Evolutionary conservation across 2,329 filamentous ascomycete genomes (phyloP).

Genomic region (Clarireedia monteithiana): DNA sequence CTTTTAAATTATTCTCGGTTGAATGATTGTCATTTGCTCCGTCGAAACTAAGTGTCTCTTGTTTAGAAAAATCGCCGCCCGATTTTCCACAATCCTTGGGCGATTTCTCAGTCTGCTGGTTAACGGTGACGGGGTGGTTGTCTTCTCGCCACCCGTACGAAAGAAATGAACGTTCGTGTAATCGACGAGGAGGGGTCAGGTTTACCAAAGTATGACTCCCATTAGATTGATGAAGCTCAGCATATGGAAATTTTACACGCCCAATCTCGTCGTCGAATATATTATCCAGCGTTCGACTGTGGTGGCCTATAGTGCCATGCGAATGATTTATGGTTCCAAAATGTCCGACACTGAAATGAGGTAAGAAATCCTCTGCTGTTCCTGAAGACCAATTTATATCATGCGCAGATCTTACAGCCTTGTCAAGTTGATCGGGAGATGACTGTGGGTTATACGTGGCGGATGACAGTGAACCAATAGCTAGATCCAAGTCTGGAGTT

Average conservation of each 20-base stretch:
- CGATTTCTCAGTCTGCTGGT: not conserved
- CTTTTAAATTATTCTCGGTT: not conserved
- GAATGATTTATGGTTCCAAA: not conserved
- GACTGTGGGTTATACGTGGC: not conserved
- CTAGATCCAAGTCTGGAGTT: not conserved
- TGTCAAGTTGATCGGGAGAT: not conserved
- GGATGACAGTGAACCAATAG: not conserved
- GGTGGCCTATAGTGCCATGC: too few relatives aligned
- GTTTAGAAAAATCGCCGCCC: not conserved
- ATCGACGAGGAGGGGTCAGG: not conserved
- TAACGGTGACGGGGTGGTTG: not conserved
- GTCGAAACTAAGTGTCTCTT: not conserved
- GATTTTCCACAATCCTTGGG: not conserved
- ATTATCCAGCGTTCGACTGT: too few relatives aligned
- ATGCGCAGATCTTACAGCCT: not conserved
- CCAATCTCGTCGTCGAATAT: not conserved
- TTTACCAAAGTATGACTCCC: not conserved
- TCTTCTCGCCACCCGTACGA: not conserved
- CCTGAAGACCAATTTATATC: not conserved
- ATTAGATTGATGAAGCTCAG: not conserved
- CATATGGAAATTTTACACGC: not conserved
- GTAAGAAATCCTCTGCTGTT: not conserved
- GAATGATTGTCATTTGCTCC: constrained; percentile 6
- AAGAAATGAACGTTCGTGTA: not conserved
- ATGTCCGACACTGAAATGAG: not conserved